These are phyloP conservation scores for Solanum peruvianum DNA, from an alignment of 257 asterid genomes.

Conservation along the genomic window DNA sequence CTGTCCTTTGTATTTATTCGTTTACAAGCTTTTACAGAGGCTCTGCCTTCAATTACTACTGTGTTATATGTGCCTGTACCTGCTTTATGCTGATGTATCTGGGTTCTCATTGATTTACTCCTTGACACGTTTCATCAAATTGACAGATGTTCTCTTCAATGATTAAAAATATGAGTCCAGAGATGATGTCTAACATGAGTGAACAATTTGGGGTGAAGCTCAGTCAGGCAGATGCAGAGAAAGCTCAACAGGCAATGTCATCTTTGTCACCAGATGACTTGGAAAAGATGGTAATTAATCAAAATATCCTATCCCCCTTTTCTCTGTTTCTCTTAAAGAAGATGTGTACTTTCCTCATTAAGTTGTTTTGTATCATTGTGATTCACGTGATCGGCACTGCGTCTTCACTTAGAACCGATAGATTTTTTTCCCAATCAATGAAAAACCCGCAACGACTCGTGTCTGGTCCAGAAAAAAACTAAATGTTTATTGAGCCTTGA, in stretches of 20 bases:
- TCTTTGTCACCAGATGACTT: constrained; percentile 83
- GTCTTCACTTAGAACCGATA: not conserved
- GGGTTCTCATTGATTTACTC: not conserved
- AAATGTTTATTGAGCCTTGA: not conserved
- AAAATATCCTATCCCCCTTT: not conserved
- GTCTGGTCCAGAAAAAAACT: not conserved
- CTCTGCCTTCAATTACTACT: not conserved
- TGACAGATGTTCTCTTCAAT: constrained; percentile 88
- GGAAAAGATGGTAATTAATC: constrained; percentile 65
- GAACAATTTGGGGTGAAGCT: constrained; percentile 87
- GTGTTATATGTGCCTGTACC: not conserved
- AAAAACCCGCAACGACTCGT: not conserved
- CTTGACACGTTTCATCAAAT: constrained; percentile 3
- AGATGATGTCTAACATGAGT: constrained; percentile 91
- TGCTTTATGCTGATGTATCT: not conserved
- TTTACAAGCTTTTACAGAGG: not conserved
- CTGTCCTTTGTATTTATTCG: not conserved
- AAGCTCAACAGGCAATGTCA: constrained; percentile 97
- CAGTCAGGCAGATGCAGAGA: constrained; percentile 94
- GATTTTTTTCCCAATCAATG: not conserved
- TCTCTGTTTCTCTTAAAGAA: not conserved
- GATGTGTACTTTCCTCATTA: not conserved
- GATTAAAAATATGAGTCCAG: constrained; percentile 88
- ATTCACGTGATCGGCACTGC: not conserved
- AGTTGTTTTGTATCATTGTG: not conserved